phyloP scores from a whole-genome alignment of 2,329 filamentous ascomycete genomes.

The Dothistroma septosporum region DNA sequence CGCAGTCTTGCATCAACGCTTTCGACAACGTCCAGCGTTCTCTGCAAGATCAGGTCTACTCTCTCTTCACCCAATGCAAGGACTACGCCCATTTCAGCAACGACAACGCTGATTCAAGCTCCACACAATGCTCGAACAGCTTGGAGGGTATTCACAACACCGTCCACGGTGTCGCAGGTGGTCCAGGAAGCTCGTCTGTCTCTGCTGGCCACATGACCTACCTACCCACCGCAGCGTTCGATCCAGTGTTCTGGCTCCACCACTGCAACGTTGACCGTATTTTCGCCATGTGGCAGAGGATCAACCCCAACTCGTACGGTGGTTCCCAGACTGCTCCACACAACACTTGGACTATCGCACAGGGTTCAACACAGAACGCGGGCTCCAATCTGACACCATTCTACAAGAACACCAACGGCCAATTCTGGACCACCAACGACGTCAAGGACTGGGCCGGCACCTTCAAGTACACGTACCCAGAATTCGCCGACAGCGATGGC shows the following conservation, averaged over 20 bases:
- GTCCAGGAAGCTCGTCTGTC: conserved; percentile 16
- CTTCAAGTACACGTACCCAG: conserved; percentile 72
- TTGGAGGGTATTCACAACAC: conserved; percentile 30
- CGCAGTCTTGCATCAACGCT: conserved; percentile 13
- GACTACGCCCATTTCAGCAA: conserved; percentile 27
- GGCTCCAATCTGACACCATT: conserved; percentile 55
- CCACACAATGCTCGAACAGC: conserved; percentile 22
- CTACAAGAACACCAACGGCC: conserved; percentile 52
- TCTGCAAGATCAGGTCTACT: conserved; percentile 27
- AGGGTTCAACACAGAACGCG: conserved; percentile 21
- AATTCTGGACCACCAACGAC: conserved; percentile 65
- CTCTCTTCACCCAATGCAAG: conserved; percentile 25
- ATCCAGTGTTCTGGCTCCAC: conserved; percentile 77
- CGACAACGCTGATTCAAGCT: conserved; percentile 21
- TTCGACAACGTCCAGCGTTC: conserved; percentile 19
- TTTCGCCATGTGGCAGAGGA: conserved; percentile 69
- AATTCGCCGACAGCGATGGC: conserved; percentile 49
- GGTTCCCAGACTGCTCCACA: conserved; percentile 25
- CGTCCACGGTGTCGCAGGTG: conserved; percentile 26
- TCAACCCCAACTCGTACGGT: conserved; percentile 27
- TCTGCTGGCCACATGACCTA: conserved; percentile 62
- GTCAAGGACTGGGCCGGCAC: conserved; percentile 52
- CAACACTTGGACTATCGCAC: conserved; percentile 30
- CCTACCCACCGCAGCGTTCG: conserved; percentile 67
- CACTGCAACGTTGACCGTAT: conserved; percentile 70